Percentiles rank a stretch among this genome's conserved stretches.
Evolutionary conservation across 805 yeast species (phyloP).

Genomic region (Candida sithepensis): DNA sequence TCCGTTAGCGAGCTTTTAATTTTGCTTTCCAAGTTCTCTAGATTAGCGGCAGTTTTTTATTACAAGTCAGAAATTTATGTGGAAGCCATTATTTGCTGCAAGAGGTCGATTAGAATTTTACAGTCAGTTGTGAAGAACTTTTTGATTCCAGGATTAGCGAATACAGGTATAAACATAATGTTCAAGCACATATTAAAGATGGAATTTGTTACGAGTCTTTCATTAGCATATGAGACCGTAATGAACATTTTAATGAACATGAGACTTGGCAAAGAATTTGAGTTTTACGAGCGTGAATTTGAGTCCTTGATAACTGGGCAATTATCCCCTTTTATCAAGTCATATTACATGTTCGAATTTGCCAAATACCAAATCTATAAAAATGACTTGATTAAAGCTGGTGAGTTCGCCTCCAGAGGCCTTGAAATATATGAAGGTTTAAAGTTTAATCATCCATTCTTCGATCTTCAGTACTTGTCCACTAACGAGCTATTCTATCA

Average conservation of each 20-base stretch:
- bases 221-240: slow-evolving; percentile 37
- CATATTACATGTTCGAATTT: slow-evolving; percentile 16
- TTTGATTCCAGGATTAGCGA: slow-evolving; percentile 11
- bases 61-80: slow-evolving; percentile 18
- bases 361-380: slow-evolving; percentile 23
- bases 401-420: slow-evolving; percentile 6
- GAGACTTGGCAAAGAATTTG: slow-evolving; percentile 59
- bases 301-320: slow-evolving; percentile 33
- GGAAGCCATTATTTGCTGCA: slow-evolving; percentile 38
- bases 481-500: slow-evolving; percentile 19
- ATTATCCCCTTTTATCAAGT: slow-evolving; percentile 25
- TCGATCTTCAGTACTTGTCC: slow-evolving; percentile 15
- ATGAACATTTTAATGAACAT: slow-evolving; percentile 39
- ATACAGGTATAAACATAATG: slow-evolving; percentile 19
- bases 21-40: slow-evolving; percentile 35
- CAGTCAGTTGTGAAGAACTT: slow-evolving; percentile 49
- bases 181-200: slow-evolving; percentile 29
- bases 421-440: slow-evolving; percentile 10
- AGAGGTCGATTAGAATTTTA: slow-evolving; percentile 47
- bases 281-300: slow-evolving; percentile 51
- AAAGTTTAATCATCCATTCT: slow-evolving; percentile 7
- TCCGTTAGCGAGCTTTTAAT: slow-evolving; percentile 18
- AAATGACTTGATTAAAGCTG: slow-evolving; percentile 11
- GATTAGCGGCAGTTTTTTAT: slow-evolving; percentile 28
- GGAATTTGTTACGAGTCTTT: slow-evolving; percentile 33